Evolutionary conservation across 352 stramenopile species (phyloP).

Genomic region (Phytopythium cucurbitacearum): DNA sequence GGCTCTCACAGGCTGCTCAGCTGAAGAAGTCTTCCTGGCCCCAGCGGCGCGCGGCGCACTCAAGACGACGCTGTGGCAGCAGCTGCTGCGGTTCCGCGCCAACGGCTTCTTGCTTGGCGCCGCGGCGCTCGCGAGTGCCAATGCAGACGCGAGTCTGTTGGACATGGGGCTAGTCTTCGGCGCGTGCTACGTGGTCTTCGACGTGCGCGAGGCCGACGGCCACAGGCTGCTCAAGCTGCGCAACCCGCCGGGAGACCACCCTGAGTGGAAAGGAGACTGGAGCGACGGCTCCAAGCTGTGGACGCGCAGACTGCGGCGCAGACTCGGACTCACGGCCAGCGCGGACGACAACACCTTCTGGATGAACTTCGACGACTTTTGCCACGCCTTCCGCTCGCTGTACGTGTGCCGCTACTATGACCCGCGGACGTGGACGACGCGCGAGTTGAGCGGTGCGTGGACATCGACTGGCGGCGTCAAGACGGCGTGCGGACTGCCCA

Average conservation of each 20-base stretch:
- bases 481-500: conserved; percentile 83
- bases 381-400: conserved; percentile 84
- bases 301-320: conserved; percentile 86
- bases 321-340: conserved; percentile 64
- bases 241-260: conserved; percentile 90
- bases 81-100: conserved; percentile 73
- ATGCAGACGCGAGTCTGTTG: conserved; percentile 84
- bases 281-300: conserved; percentile 88
- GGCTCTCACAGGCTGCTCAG: conserved; percentile 82
- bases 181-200: conserved; percentile 90
- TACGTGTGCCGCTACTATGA: conserved; percentile 94
- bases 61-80: conserved; percentile 89
- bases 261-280: conserved; percentile 93
- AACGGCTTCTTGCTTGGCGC: conserved; percentile 92
- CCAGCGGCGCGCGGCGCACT: conserved; percentile 76
- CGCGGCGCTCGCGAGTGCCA: conserved; percentile 79
- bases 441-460: conserved; percentile 16
- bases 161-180: conserved; percentile 90
- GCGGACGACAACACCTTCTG: conserved; percentile 91
- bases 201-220: conserved; percentile 82
- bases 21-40: conserved; percentile 87
- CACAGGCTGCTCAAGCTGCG: conserved; percentile 86
- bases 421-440: conserved; percentile 67
- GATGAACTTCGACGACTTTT: conserved; percentile 96
- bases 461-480: conserved; percentile 1